These are phyloP conservation scores for Sporobolus alterniflorus DNA, from an alignment of 202 grass and related monocot species.

Conservation along the genomic window DNA sequence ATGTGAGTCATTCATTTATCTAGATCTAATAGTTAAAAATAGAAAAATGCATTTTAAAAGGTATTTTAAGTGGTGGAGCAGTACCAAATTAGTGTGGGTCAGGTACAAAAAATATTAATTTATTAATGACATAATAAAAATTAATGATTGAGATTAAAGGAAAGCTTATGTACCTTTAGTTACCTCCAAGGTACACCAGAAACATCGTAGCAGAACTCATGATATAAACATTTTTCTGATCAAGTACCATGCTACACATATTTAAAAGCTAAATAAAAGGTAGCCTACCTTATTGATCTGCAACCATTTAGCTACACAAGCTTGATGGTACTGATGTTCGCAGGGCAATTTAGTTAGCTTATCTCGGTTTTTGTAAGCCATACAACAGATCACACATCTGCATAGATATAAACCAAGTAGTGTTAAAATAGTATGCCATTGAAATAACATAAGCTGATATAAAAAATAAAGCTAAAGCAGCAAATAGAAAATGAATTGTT, in stretches of 20 bases:
- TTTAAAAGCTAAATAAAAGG: slow-evolving; percentile 1
- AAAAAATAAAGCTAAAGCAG: neutral
- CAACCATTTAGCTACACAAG: slow-evolving; percentile 81
- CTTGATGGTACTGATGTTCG: slow-evolving; percentile 78
- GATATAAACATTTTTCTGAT: too few species aligned
- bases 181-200: too few species aligned
- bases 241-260: neutral
- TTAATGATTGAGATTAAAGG: too few species aligned
- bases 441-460: neutral
- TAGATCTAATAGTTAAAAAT: too few species aligned
- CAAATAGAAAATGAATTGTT: neutral
- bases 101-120: too few species aligned
- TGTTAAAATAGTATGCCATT: slow-evolving; percentile 16
- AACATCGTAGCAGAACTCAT: too few species aligned
- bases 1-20: too few species aligned
- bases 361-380: slow-evolving; percentile 83
- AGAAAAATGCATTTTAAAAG: too few species aligned
- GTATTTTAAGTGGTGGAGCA: too few species aligned
- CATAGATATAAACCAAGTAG: slow-evolving; percentile 26
- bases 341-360: slow-evolving; percentile 80
- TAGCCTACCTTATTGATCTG: slow-evolving; percentile 86
- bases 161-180: too few species aligned
- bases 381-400: slow-evolving; percentile 95
- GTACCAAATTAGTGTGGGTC: too few species aligned
- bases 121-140: too few species aligned